Conservation (phyloP, 2,329 filamentous ascomycete genomes). For the Fusarium penzigii region DNA sequence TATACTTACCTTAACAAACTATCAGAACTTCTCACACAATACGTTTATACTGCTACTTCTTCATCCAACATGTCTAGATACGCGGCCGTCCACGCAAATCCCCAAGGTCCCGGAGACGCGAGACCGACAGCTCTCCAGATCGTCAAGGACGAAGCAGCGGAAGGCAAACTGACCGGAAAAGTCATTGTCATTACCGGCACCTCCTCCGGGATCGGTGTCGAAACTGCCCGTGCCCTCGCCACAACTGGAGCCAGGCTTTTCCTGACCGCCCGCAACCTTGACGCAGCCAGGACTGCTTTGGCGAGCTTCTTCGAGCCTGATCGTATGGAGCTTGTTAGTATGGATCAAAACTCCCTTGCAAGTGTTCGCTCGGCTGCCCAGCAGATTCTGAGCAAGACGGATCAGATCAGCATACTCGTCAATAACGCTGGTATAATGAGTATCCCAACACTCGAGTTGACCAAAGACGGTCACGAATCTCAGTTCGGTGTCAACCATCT, state of each 20-base stretch:
- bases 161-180: conserved; percentile 33
- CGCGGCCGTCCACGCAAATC: conserved; percentile 15
- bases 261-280: conserved; percentile 36
- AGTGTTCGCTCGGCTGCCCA: conserved; percentile 1
- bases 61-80: conserved; percentile 13
- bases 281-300: conserved; percentile 34
- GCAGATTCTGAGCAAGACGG: neutral
- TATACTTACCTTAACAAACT: neutral
- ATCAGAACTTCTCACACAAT: neutral
- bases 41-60: neutral
- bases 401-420: conserved; percentile 17
- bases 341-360: conserved; percentile 2
- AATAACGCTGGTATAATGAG: conserved; percentile 21
- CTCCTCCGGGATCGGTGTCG: conserved; percentile 40
- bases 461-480: conserved; percentile 8
- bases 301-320: conserved; percentile 9
- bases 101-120: conserved; percentile 31
- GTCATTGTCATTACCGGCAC: conserved; percentile 40
- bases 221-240: conserved; percentile 39
- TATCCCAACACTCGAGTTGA: neutral
- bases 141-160: conserved; percentile 32
- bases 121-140: conserved; percentile 37
- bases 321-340: conserved; percentile 1
- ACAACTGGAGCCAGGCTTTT: conserved; percentile 40
- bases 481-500: conserved; percentile 13